Evolutionary conservation across 257 asterid species (phyloP).

Genomic region (Sherardia arvensis): DNA sequence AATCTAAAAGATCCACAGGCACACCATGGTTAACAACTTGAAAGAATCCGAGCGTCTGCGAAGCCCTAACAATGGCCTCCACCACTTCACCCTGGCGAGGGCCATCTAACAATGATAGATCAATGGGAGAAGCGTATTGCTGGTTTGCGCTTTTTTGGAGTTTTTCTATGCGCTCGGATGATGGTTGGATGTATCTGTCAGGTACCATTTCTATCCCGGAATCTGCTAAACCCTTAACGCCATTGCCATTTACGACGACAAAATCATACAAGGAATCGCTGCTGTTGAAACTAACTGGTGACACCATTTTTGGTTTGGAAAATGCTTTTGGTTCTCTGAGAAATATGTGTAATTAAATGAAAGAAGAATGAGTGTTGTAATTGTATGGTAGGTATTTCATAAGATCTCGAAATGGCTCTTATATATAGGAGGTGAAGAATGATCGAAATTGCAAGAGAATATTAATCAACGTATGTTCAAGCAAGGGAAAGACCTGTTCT

Average conservation of each 20-base stretch:
- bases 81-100: slow-evolving; percentile 25
- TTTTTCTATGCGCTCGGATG: slow-evolving; percentile 19
- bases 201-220: slow-evolving; percentile 20
- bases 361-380: neutral
- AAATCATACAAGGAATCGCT: slow-evolving; percentile 19
- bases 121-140: slow-evolving; percentile 12
- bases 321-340: neutral
- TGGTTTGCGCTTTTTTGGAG: neutral
- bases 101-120: slow-evolving; percentile 22
- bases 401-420: neutral
- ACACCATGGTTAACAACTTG: slow-evolving; percentile 32
- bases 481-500: too few relatives aligned
- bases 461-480: too few relatives aligned
- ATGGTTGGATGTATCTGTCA: slow-evolving; percentile 21
- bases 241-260: slow-evolving; percentile 26
- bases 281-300: slow-evolving; percentile 13
- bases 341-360: neutral
- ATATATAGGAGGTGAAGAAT: too few relatives aligned
- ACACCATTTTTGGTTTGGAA: slow-evolving; percentile 12
- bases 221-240: slow-evolving; percentile 29
- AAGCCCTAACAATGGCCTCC: slow-evolving; percentile 20
- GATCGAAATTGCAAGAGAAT: too few relatives aligned
- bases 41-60: slow-evolving; percentile 28
- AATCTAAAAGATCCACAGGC: slow-evolving; percentile 18
- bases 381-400: neutral